These are phyloP conservation scores for Pleurotus eryngii DNA, from an alignment of 768 basidiomycete species.

Conservation along the genomic window DNA sequence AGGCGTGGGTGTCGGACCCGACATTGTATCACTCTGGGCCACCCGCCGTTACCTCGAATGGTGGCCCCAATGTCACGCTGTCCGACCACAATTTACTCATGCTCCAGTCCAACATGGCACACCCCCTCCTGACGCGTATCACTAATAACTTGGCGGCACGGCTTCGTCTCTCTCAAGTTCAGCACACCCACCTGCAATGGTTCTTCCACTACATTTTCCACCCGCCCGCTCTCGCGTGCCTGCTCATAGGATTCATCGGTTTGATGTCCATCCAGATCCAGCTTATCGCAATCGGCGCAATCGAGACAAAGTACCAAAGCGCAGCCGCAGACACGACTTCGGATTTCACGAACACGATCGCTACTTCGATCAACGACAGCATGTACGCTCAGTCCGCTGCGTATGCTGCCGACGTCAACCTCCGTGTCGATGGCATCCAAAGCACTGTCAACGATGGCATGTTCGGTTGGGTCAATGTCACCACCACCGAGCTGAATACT, in stretches of 20 bases:
- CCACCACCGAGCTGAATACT: conserved; percentile 82
- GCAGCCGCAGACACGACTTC: conserved; percentile 57
- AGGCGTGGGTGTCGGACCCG: conserved; percentile 76
- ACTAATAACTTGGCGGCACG: conserved; percentile 48
- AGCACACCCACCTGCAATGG: conserved; percentile 78
- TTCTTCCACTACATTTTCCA: conserved; percentile 91
- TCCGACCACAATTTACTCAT: conserved; percentile 78
- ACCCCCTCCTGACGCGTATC: conserved; percentile 72
- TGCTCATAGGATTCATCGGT: conserved; percentile 92
- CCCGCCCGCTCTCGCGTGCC: conserved; percentile 83
- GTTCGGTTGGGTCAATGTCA: conserved; percentile 94
- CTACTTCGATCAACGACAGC: conserved; percentile 71
- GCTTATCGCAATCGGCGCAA: conserved; percentile 70
- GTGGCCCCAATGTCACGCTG: conserved; percentile 52
- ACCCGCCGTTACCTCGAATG: conserved; percentile 14
- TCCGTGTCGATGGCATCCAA: conserved; percentile 67
- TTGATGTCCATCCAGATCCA: conserved; percentile 85
- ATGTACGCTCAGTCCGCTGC: conserved; percentile 78
- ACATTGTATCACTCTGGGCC: conserved; percentile 44
- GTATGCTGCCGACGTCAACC: conserved; percentile 80
- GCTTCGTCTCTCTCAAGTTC: conserved; percentile 54
- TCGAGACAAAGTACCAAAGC: conserved; percentile 64
- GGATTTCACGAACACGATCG: conserved; percentile 70
- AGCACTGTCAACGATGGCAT: conserved; percentile 78
- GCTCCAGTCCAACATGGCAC: conserved; percentile 62